A percentile compares a stretch with the other conserved stretches of the same genome.
Conservation (phyloP, 1,284 basidiomycete species). For the Volvariella volvacea region DNA sequence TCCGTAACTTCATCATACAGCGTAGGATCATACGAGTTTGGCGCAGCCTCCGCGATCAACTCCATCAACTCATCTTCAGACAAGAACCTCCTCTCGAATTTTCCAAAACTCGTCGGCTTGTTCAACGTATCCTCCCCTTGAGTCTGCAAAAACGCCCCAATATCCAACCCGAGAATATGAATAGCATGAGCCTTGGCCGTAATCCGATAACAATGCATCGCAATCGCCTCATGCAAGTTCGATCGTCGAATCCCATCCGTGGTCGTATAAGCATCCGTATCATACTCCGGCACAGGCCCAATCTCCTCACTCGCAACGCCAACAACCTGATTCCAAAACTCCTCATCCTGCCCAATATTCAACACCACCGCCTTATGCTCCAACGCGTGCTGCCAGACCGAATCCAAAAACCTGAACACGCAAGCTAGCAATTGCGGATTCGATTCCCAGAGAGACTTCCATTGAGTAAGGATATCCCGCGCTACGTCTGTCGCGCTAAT, state of each 20-base stretch:
- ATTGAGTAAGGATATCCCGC: slow-evolving; percentile 55
- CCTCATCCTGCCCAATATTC: slow-evolving; percentile 43
- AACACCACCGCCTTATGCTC: slow-evolving; percentile 66
- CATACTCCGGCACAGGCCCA: slow-evolving; percentile 61
- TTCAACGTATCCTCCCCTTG: slow-evolving; percentile 26
- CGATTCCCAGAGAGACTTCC: slow-evolving; percentile 68
- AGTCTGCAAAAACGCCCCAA: slow-evolving; percentile 47
- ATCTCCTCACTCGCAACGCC: slow-evolving; percentile 58
- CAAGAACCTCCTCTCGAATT: slow-evolving; percentile 50
- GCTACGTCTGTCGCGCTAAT: slow-evolving; percentile 60
- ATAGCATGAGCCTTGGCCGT: slow-evolving; percentile 72
- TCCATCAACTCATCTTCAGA: slow-evolving; percentile 56
- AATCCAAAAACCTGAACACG: slow-evolving; percentile 72
- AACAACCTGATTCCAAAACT: slow-evolving; percentile 62
- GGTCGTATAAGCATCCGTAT: slow-evolving; percentile 36
- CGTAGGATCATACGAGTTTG: slow-evolving; percentile 62
- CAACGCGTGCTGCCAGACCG: slow-evolving; percentile 78
- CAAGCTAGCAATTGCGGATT: slow-evolving; percentile 75
- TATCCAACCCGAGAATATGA: slow-evolving; percentile 66
- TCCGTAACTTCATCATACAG: slow-evolving; percentile 55
- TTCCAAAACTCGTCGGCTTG: slow-evolving; percentile 53
- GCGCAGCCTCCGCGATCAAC: slow-evolving; percentile 58
- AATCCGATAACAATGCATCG: slow-evolving; percentile 63
- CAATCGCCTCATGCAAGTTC: slow-evolving; percentile 53
- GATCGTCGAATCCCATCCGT: slow-evolving; percentile 52